phyloP scores from a whole-genome alignment of 768 basidiomycete genomes.

The Leucocoprinus birnbaumii region DNA sequence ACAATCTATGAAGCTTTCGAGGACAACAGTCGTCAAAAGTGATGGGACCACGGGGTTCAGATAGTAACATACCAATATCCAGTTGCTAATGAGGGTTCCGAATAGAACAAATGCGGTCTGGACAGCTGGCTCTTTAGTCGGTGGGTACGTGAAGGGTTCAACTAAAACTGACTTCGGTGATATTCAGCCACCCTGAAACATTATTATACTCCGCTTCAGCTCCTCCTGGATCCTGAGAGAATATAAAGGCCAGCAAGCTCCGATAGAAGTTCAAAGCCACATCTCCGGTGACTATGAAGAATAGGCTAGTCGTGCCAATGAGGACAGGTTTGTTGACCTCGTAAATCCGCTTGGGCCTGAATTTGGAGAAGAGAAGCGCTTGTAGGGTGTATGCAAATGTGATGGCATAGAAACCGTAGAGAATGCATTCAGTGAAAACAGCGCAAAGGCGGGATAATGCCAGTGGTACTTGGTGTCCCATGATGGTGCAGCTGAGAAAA shows the following conservation, averaged over 20 bases:
- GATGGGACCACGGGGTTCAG: not conserved
- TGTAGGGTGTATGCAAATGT: not conserved
- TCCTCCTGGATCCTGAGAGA: not conserved
- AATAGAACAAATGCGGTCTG: slow-evolving; percentile 5
- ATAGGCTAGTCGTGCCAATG: slow-evolving; percentile 3
- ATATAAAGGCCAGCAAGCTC: slow-evolving; percentile 2
- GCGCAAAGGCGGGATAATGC: slow-evolving; percentile 7
- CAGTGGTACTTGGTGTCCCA: slow-evolving; percentile 4
- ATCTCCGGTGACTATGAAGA: not conserved
- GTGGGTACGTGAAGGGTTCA: not conserved
- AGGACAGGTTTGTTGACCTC: slow-evolving; percentile 4
- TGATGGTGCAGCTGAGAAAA: not conserved
- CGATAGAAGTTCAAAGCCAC: slow-evolving; percentile 3
- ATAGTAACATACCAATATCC: not conserved
- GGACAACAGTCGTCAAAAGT: too few species aligned
- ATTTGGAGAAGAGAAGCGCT: slow-evolving; percentile 1
- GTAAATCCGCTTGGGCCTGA: not conserved
- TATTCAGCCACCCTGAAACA: slow-evolving; percentile 2
- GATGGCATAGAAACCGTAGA: slow-evolving; percentile 8
- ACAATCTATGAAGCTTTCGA: slow-evolving; percentile 7
- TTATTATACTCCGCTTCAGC: not conserved
- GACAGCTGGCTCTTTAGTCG: not conserved
- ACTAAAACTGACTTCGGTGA: not conserved
- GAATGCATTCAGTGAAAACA: slow-evolving; percentile 3
- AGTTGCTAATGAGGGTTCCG: slow-evolving; percentile 1